Evolutionary conservation across 106 monocot genomes (phyloP), one percentile per base, ranked within the genome.

Genomic region (Dactylorhiza incarnata): DNA sequence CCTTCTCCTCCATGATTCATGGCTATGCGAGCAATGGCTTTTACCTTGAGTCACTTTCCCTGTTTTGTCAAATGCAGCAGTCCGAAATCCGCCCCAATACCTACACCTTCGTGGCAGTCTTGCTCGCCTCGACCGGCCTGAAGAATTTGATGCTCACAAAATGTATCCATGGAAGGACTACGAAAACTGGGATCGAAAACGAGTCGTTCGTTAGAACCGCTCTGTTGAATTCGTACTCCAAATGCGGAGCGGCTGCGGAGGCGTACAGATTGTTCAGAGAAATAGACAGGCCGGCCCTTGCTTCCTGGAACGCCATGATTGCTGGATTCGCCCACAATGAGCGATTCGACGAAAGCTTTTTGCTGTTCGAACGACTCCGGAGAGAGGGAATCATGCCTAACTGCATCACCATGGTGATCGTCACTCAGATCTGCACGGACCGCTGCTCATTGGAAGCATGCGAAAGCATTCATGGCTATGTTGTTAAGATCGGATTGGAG

Each of bases 271-370:
- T 84, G 55, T 82, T 87, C 44, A 9, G 7, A 2, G 73, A 76
- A 76, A 68, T 61, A 48, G 46, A 7, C 2, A 55, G 76, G 14
- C 81, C 76, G n/a, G 62, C 20, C 45, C 61, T 87, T 50, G 87
- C 79, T 81, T 24, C 73, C 8, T 84, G 76, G 61, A 84, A 81
- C 74, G 81, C 84, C 2, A 79, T 87, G 81, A 78, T 87, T 25
- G 45, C 81, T 26, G 87, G 73, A 12, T 79, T 87, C 50, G 69
- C 74, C 22, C 45, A 50, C 43, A 82, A 82, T 49, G 45, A 58
- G 24, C 53, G 59, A 26, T 84, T 82, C 51, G 79, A 84, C 48
- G 84, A 82, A 53, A 75, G 74, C 24, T 12, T 87, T 19, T 59
- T 77, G 79, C 52, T 84, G 1, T 84, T 81, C 61, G 77, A 84